Evolutionary conservation across 116 monocot genomes (phyloP), one percentile per base, ranked within the genome.

Genomic region (Dioscorea cayenensis): DNA sequence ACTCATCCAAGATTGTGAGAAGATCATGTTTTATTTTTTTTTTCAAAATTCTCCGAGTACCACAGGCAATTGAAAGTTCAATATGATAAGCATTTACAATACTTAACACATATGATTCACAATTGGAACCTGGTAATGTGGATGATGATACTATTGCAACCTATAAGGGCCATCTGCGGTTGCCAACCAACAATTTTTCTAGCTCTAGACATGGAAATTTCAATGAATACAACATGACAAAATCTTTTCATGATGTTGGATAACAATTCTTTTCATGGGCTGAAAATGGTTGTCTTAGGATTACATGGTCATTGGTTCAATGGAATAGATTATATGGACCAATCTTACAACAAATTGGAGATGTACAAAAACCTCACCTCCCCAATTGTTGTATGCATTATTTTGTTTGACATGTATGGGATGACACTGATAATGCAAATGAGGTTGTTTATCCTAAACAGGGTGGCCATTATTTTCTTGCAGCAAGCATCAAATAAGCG

Each of bases 331-430:
- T 95, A 77, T 51, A 89, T 95, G 84, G 86, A 88, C 43, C 28
- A 28, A 4, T 51, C 75, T 17, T 84, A 74, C 22, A 55, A 64
- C 21, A 82, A 80, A 72, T 67, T 80, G 89, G 79, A 69, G 32
- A 75, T 88, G 66, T 86, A 85, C 71, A 74, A 63, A 29, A 36
- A 74, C 14, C 85, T 83, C 62, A 77, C 37, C 23, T 89, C 94
- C 21, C 99, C 99, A 0, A 69, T 94, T 20, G 99, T 91, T 17
- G 75, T 80, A 0, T 86, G 84, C 60, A 84, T 99, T 66, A 89
- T 93, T 0, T 64, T 94, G 70, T 99, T 94, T 12, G 99, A 94
- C 43, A 80, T 86, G 76, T 99, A 99, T 77, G 99, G 94, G 99
- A 99, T 82, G 99, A 99, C 68, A 38, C 80, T 50, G 99, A 99